A percentile compares a stretch with the other conserved stretches of the same genome.
phyloP scores from a whole-genome alignment of 768 basidiomycete species.

The Cubamyces lactineus region DNA sequence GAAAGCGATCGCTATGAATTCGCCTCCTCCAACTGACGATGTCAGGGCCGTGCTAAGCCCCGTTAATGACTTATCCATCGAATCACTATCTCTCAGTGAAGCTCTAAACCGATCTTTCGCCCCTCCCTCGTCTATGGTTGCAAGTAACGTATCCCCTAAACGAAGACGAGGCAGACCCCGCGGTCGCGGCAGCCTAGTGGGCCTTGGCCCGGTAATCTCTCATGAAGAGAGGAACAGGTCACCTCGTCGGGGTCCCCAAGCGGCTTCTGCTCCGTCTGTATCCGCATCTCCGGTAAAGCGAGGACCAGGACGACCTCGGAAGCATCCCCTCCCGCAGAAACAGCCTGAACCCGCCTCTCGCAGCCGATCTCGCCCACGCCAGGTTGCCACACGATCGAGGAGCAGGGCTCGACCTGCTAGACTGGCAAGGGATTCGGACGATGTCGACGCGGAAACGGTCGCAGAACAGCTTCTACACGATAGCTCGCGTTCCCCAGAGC shows the following conservation, averaged over 20 bases:
- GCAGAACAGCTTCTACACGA: slow-evolving; percentile 2
- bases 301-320: slow-evolving; percentile 14
- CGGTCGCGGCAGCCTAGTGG: neutral
- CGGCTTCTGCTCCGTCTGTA: neutral
- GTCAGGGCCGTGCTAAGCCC: neutral
- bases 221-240: neutral
- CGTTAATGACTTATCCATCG: neutral
- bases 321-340: neutral
- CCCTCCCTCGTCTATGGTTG: neutral
- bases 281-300: slow-evolving; percentile 2
- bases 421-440: neutral
- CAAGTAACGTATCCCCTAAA: neutral
- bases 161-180: slow-evolving; percentile 10
- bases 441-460: neutral
- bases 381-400: neutral
- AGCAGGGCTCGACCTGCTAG: neutral
- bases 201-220: neutral
- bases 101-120: slow-evolving; percentile 15
- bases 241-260: neutral
- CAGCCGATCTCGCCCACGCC: neutral
- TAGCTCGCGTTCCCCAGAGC: neutral
- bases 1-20: neutral
- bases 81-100: slow-evolving; percentile 1
- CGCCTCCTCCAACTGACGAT: slow-evolving; percentile 7
- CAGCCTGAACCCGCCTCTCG: neutral